These are phyloP conservation scores for Phytopythium ostracodes DNA, from an alignment of 352 stramenopile species.

Conservation along the genomic window DNA sequence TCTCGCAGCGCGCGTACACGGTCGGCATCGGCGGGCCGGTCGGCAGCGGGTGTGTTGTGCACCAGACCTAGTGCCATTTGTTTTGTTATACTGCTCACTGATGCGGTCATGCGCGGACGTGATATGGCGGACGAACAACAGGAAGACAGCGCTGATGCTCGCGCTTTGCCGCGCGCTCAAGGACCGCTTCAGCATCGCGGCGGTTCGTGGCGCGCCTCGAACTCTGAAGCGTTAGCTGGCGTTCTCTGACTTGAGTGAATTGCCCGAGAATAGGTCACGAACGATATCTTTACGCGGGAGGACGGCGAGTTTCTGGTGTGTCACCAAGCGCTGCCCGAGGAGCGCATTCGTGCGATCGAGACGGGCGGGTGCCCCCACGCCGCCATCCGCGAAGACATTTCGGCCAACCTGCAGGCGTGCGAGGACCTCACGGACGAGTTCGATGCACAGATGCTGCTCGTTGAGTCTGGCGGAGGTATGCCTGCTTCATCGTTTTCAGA, in stretches of 20 bases:
- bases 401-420: conserved; percentile 94
- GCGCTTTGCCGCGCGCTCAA: conserved; percentile 89
- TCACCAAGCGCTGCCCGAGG: conserved; percentile 86
- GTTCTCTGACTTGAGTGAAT: conserved; percentile 9
- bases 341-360: conserved; percentile 95
- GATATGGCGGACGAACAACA: conserved; percentile 6
- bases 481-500: neutral
- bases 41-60: conserved; percentile 67
- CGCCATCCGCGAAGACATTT: conserved; percentile 97
- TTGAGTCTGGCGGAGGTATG: conserved; percentile 87
- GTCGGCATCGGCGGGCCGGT: conserved; percentile 96
- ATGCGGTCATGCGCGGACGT: neutral
- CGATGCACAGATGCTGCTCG: conserved; percentile 78
- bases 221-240: neutral
- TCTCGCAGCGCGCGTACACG: conserved; percentile 87
- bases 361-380: conserved; percentile 98
- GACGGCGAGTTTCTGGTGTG: conserved; percentile 97
- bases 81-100: neutral
- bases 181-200: conserved; percentile 73
- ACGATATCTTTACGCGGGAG: conserved; percentile 99
- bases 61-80: no score
- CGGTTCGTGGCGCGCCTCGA: conserved; percentile 43
- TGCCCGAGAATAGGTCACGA: conserved; percentile 80
- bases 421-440: conserved; percentile 93
- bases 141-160: conserved; percentile 95